These are phyloP conservation scores for Rhazya stricta DNA, from an alignment of 257 asterid genomes.

Conservation along the genomic window DNA sequence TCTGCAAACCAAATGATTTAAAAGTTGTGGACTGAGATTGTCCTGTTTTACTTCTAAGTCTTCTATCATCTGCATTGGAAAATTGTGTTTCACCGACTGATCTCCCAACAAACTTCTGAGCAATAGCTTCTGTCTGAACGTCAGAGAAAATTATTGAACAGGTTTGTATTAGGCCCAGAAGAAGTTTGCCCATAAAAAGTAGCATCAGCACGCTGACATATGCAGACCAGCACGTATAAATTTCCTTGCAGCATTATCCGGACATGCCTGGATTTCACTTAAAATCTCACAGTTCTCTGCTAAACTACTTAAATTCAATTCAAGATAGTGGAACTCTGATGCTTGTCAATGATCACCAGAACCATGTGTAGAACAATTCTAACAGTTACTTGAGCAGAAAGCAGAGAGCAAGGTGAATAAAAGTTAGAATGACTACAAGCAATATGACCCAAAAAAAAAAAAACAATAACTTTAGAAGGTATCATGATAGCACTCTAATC, in stretches of 20 bases:
- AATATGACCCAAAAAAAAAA: background rate
- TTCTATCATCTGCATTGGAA: conserved; percentile 37
- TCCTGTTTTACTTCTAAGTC: conserved; percentile 33
- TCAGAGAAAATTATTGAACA: background rate
- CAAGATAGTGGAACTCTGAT: background rate
- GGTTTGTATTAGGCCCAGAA: background rate
- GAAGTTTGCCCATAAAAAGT: background rate
- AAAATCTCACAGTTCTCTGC: background rate
- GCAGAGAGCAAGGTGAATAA: background rate
- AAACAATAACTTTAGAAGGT: background rate
- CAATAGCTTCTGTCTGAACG: conserved; percentile 31
- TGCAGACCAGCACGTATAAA: background rate
- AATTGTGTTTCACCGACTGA: conserved; percentile 29
- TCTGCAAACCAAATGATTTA: conserved; percentile 44
- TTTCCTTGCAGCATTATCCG: background rate
- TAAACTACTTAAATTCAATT: background rate
- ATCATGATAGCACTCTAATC: background rate
- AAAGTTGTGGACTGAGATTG: conserved; percentile 36
- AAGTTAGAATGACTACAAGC: background rate
- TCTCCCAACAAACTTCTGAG: conserved; percentile 22
- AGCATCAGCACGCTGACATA: background rate
- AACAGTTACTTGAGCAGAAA: background rate
- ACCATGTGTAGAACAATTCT: background rate
- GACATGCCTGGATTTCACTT: no score
- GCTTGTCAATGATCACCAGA: background rate